Base-by-base conservation (phyloP, 768 basidiomycete genomes). In the Sarcodon sp. region DNA sequence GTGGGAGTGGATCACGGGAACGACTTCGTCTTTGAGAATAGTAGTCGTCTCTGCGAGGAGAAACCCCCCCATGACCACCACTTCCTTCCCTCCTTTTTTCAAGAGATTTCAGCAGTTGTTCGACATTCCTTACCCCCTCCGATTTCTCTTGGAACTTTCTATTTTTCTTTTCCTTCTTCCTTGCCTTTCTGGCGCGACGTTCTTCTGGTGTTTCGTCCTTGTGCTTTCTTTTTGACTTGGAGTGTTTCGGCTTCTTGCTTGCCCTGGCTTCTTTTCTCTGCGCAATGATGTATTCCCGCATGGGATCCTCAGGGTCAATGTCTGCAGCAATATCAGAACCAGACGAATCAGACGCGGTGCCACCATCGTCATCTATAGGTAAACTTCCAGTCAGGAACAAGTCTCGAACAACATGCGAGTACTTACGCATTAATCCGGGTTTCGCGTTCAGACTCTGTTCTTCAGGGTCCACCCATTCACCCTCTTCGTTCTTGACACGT, bases 231-330 rank as follows among this genome's bases (percentile, higher is more conserved):
- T 85, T 86, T 16, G 73, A 71, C 57, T 80, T 82, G 5, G 76
- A 77, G 8, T 59, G 60, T 55, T 79, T 84, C n/a, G 58, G 55
- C 51, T 69, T 74, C 55, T 71, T 68, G 50, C 71, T 64, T 3
- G 72, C 78, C 54, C 81, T 85, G 58, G 78, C 76, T 59, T 89
- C 86, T 54, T 68, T 76, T 56, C 76, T 73, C 61, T 93, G 76
- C 1, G 79, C 74, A 35, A 92, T 66, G 33, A 99, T 70, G 61
- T 88, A 98, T 52, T 92, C 93, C 31, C 83, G 79, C 96, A 99
- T 98, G 1, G 96, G 96, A 64, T 99, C 96, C 60, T 98, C 94
- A 1, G 87, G 88, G 61, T 98, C 93, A 49, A 96, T 85, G 7
- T 77, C 71, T 27, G 80, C 74, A 11, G 39, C 39, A 13, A 41